Conservation (phyloP, 371 early-diverging fungal species). For the Rhizopus arrhizus region DNA sequence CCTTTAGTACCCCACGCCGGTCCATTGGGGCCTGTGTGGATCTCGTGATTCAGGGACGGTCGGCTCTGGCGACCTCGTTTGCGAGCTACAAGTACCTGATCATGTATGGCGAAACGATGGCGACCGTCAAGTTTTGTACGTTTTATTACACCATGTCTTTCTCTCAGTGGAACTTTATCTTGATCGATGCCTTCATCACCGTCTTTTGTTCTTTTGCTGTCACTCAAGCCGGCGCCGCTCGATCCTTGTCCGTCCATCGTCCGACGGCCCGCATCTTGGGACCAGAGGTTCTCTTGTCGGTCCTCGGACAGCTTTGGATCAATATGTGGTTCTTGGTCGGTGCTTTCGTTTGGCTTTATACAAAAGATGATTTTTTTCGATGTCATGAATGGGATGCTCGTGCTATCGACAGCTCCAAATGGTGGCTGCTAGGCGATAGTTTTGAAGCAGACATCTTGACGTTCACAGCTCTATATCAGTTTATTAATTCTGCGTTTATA, state of each 20-base stretch:
- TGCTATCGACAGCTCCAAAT: constrained; percentile 62
- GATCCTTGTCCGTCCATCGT: constrained; percentile 52
- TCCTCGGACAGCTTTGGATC: constrained; percentile 67
- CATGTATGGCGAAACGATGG: constrained; percentile 77
- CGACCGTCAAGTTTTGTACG: constrained; percentile 55
- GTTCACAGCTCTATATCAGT: constrained; percentile 61
- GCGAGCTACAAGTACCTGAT: constrained; percentile 76
- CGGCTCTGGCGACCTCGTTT: constrained; percentile 75
- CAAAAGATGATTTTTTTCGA: constrained; percentile 63
- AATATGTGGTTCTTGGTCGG: constrained; percentile 61
- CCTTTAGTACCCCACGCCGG: constrained; percentile 72
- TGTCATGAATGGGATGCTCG: constrained; percentile 74
- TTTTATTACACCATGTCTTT: constrained; percentile 60
- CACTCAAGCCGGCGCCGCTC: constrained; percentile 62
- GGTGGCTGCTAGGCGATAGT: constrained; percentile 84
- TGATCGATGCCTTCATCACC: constrained; percentile 71
- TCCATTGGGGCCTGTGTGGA: constrained; percentile 70
- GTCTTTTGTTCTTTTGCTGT: constrained; percentile 69
- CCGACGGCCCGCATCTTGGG: constrained; percentile 79
- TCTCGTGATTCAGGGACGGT: constrained; percentile 69
- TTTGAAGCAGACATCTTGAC: constrained; percentile 67
- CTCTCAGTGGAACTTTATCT: constrained; percentile 71
- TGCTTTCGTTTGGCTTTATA: constrained; percentile 58
- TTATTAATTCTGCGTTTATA: constrained; percentile 61
- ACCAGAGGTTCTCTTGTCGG: constrained; percentile 66